Evolutionary conservation across 495 filamentous ascomycete species (phyloP).

Genomic region (Penicillium arizonense): DNA sequence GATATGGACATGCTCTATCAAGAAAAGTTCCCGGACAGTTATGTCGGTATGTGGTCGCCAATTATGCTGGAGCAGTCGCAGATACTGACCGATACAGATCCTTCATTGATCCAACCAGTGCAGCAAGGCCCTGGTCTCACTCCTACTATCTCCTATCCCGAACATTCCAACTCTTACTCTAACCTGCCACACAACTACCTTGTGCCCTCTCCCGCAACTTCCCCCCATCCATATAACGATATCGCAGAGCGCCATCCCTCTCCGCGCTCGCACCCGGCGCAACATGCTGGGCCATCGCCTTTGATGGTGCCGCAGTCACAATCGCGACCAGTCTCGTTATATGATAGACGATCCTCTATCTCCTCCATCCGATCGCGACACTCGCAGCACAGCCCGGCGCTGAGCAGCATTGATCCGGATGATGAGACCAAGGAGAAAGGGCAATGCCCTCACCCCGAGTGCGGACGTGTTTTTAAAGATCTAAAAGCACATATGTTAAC

Average conservation of each 20-base stretch:
- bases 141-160: constrained; percentile 35
- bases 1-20: constrained; percentile 45
- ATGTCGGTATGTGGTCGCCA: constrained; percentile 72
- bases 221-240: constrained; percentile 32
- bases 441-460: constrained; percentile 80
- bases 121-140: constrained; percentile 27
- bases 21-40: constrained; percentile 60
- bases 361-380: constrained; percentile 55
- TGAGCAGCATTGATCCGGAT: constrained; percentile 52
- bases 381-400: constrained; percentile 54
- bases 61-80: background rate
- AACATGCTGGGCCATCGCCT: constrained; percentile 35
- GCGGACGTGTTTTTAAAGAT: constrained; percentile 90
- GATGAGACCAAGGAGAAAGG: constrained; percentile 66
- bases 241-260: constrained; percentile 25
- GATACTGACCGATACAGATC: constrained; percentile 41
- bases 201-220: constrained; percentile 34
- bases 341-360: constrained; percentile 52
- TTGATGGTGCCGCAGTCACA: constrained; percentile 34
- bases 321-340: constrained; percentile 37
- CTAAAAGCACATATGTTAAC: constrained; percentile 95
- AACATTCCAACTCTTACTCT: constrained; percentile 26
- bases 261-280: constrained; percentile 25
- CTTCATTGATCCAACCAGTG: constrained; percentile 56
- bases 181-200: constrained; percentile 25